phyloP scores from a whole-genome alignment of 1,284 basidiomycete genomes.

The Pseudozyma thailandica region DNA sequence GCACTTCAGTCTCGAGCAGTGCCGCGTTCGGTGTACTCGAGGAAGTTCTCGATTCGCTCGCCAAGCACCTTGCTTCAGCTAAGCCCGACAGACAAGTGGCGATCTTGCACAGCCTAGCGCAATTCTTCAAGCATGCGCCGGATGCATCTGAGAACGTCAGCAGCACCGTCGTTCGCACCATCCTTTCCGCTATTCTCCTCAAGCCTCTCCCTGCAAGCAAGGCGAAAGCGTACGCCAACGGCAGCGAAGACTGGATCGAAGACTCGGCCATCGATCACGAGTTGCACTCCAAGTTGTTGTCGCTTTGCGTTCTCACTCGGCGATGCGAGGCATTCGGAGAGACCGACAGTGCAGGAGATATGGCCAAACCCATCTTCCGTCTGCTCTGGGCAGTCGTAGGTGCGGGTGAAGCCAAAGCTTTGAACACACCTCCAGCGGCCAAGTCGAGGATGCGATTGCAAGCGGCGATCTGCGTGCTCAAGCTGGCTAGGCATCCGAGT shows the following conservation, averaged over 20 bases:
- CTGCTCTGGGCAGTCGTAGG: conserved; percentile 51
- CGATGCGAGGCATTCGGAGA: conserved; percentile 48
- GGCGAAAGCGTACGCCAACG: conserved; percentile 24
- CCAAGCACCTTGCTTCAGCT: conserved; percentile 72
- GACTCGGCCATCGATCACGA: conserved; percentile 40
- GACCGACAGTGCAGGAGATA: conserved; percentile 38
- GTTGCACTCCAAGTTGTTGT: conserved; percentile 47
- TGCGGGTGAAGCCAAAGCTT: conserved; percentile 48
- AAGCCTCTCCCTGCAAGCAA: conserved; percentile 42
- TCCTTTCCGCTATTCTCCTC: conserved; percentile 71
- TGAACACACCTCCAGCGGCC: conserved; percentile 50
- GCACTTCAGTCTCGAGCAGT: conserved; percentile 29
- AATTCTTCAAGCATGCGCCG: conserved; percentile 78
- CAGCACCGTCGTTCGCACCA: conserved; percentile 79
- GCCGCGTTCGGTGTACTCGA: conserved; percentile 47
- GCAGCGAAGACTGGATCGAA: conserved; percentile 56
- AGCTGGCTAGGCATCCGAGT: conserved; percentile 76
- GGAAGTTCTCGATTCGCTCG: conserved; percentile 72
- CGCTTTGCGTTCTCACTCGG: conserved; percentile 51
- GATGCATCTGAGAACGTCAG: conserved; percentile 81
- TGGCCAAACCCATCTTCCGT: conserved; percentile 55
- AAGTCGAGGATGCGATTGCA: conserved; percentile 76
- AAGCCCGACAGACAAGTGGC: conserved; percentile 75
- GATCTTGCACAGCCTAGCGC: conserved; percentile 78
- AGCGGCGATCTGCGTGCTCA: conserved; percentile 82